These are phyloP conservation scores for Candida dubliniensis DNA, from an alignment of 1,139 yeast genomes.

Conservation along the genomic window DNA sequence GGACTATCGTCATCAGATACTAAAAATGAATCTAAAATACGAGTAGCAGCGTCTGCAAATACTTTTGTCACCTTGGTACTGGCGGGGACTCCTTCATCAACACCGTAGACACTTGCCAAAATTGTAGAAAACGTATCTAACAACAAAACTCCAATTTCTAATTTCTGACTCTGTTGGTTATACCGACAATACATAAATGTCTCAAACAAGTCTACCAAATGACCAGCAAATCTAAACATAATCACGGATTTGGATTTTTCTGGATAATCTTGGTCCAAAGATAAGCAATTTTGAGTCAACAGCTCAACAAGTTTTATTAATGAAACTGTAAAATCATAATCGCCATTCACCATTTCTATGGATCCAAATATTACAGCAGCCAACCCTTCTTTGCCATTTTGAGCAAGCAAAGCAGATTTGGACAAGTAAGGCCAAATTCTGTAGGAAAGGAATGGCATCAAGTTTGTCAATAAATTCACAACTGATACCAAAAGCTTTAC, in stretches of 20 bases:
- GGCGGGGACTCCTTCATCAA: constrained; percentile 45
- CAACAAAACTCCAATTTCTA: constrained; percentile 60
- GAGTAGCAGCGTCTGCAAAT: constrained; percentile 49
- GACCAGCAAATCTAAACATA: constrained; percentile 54
- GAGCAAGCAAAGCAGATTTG: constrained; percentile 63
- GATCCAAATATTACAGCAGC: constrained; percentile 66
- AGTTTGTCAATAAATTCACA: constrained; percentile 50
- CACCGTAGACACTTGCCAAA: constrained; percentile 55
- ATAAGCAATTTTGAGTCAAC: constrained; percentile 55
- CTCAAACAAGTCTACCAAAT: constrained; percentile 68
- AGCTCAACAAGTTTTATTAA: constrained; percentile 55
- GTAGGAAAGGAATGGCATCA: constrained; percentile 53
- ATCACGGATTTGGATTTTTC: constrained; percentile 53
- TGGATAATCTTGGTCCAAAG: constrained; percentile 36
- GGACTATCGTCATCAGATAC: constrained; percentile 48
- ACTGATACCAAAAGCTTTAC: constrained; percentile 48
- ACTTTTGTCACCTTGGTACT: constrained; percentile 48
- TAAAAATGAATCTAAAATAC: constrained; percentile 58
- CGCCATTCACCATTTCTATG: constrained; percentile 69
- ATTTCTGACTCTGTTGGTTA: constrained; percentile 53
- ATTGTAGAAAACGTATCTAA: constrained; percentile 58
- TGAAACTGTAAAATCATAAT: constrained; percentile 62
- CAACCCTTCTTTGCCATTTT: constrained; percentile 69
- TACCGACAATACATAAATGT: constrained; percentile 74
- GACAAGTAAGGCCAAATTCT: constrained; percentile 80